Percentiles rank a stretch among this genome's conserved stretches.
These are phyloP conservation scores for Starmerella powellii DNA, from an alignment of 805 yeast genomes.

Conservation along the genomic window DNA sequence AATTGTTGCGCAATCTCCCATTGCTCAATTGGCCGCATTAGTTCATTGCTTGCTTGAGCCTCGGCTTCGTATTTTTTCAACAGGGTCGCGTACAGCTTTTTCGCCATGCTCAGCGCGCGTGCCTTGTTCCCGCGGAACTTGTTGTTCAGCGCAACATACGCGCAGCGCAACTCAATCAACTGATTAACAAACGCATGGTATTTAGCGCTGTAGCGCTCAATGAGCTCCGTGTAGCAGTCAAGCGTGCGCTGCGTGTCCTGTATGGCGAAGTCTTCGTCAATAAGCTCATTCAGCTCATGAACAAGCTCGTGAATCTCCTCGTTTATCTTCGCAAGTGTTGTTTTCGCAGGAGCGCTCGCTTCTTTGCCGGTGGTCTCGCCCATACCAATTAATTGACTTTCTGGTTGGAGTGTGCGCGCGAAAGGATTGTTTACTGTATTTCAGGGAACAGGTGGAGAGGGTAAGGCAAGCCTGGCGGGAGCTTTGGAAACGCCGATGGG, in stretches of 20 bases:
- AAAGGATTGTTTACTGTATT: too few species aligned
- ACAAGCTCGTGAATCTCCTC: background rate
- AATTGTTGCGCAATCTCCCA: conserved; percentile 8
- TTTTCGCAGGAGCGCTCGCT: too few species aligned
- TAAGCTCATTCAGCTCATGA: background rate
- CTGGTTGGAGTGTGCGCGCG: too few species aligned
- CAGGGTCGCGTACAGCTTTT: background rate
- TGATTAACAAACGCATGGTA: too few species aligned
- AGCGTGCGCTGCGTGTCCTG: background rate
- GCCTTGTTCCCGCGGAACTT: background rate
- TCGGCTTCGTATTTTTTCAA: background rate
- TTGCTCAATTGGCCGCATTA: background rate
- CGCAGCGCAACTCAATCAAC: background rate
- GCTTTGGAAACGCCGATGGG: too few species aligned
- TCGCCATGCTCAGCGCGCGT: background rate
- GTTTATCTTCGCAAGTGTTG: too few species aligned
- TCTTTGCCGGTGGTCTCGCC: too few species aligned
- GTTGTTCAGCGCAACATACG: background rate
- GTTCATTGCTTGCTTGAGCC: background rate
- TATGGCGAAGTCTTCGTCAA: conserved; percentile 2
- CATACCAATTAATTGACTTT: too few species aligned
- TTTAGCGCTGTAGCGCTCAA: background rate
- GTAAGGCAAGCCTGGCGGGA: too few species aligned
- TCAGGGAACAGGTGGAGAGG: too few species aligned
- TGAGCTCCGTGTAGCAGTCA: background rate